These are phyloP conservation scores for Mycosphaerella arachidis DNA, from an alignment of 2,329 filamentous ascomycete genomes.

Conservation along the genomic window DNA sequence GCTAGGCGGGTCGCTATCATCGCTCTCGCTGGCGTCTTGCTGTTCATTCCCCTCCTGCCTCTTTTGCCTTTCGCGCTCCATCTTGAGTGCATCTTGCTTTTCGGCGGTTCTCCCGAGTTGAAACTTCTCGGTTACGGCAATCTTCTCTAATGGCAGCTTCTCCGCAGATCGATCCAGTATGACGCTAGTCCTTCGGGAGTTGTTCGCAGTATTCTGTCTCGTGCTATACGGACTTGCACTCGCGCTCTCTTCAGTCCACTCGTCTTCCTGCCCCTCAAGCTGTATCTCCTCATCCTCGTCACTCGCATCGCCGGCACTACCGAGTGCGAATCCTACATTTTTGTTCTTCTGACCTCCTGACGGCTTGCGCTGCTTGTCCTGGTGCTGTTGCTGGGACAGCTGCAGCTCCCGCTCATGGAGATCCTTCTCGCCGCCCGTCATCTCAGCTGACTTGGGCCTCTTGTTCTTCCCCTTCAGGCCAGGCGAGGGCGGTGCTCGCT, in stretches of 20 bases:
- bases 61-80: background rate
- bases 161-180: conserved; percentile 19
- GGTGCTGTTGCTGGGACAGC: conserved; percentile 19
- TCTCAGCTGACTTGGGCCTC: conserved; percentile 30
- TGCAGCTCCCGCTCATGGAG: conserved; percentile 28
- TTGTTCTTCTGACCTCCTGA: conserved; percentile 16
- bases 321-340: conserved; percentile 34
- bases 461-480: conserved; percentile 29
- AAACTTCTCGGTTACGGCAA: background rate
- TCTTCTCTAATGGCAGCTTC: conserved; percentile 8
- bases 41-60: background rate
- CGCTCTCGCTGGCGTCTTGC: background rate
- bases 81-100: background rate
- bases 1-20: background rate
- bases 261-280: conserved; percentile 33
- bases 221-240: conserved; percentile 36
- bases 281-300: conserved; percentile 25
- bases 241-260: conserved; percentile 36
- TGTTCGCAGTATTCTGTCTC: conserved; percentile 35
- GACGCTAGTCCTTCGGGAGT: conserved; percentile 31
- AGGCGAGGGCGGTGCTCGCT: conserved; percentile 26
- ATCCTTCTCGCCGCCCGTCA: conserved; percentile 25
- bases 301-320: conserved; percentile 24
- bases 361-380: conserved; percentile 10
- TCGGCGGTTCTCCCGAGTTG: background rate